These are phyloP conservation scores for Fusarium nanum DNA, from an alignment of 2,329 filamentous ascomycete species.

Conservation along the genomic window DNA sequence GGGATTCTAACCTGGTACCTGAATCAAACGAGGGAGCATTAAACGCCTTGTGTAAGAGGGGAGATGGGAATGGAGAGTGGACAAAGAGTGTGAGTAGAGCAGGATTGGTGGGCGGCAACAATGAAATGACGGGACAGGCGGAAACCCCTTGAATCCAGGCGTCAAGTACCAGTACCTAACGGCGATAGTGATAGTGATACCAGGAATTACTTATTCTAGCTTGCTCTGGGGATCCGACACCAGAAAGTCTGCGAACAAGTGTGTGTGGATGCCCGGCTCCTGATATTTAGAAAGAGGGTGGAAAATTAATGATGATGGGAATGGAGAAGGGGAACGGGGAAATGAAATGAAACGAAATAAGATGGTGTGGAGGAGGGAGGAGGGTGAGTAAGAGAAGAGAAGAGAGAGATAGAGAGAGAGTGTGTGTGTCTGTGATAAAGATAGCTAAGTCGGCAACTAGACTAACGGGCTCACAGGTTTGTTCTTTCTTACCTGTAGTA, in stretches of 20 bases:
- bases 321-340: slow-evolving; percentile 33
- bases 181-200: slow-evolving; percentile 7
- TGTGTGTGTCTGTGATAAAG: background rate
- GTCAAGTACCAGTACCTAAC: slow-evolving; percentile 2
- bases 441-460: background rate
- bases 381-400: slow-evolving; percentile 2
- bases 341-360: slow-evolving; percentile 18
- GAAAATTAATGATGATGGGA: slow-evolving; percentile 35
- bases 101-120: slow-evolving; percentile 14
- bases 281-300: slow-evolving; percentile 12
- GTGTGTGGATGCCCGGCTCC: slow-evolving; percentile 14
- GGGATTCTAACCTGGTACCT: slow-evolving; percentile 34
- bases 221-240: background rate
- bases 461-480: background rate
- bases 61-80: slow-evolving; percentile 14
- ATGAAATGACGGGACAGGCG: slow-evolving; percentile 26
- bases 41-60: slow-evolving; percentile 33
- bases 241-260: slow-evolving; percentile 17
- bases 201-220: slow-evolving; percentile 16
- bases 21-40: slow-evolving; percentile 33
- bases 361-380: slow-evolving; percentile 18
- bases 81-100: slow-evolving; percentile 6
- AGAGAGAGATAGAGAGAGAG: background rate
- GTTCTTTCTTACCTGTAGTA: background rate
- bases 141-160: slow-evolving; percentile 13